phyloP scores from a whole-genome alignment of 805 yeast species.

The Ogataea haglerorum region DNA sequence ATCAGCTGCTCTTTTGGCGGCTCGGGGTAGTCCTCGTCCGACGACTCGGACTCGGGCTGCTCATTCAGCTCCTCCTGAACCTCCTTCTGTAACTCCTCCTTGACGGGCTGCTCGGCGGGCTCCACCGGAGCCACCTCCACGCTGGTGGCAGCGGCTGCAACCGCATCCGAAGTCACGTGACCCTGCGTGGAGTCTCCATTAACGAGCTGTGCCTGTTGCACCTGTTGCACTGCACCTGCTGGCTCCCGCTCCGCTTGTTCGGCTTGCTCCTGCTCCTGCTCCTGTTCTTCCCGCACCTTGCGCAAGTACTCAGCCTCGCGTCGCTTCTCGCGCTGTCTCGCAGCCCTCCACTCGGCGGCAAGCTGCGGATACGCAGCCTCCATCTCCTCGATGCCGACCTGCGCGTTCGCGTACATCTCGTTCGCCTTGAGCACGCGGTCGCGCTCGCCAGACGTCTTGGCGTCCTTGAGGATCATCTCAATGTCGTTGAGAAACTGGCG shows the following conservation, averaged over 20 bases:
- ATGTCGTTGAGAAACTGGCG: constrained; percentile 83
- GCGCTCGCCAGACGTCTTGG: constrained; percentile 71
- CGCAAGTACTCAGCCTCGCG: constrained; percentile 45
- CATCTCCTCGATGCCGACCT: constrained; percentile 91
- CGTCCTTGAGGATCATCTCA: constrained; percentile 77
- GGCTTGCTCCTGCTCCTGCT: not conserved
- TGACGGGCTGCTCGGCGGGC: constrained; percentile 10
- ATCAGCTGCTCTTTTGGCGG: constrained; percentile 25
- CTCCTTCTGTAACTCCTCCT: constrained; percentile 15
- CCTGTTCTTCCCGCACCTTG: constrained; percentile 27
- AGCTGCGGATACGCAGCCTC: constrained; percentile 61
- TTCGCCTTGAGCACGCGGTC: constrained; percentile 80
- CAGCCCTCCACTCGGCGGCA: constrained; percentile 68
- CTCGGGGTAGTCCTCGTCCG: constrained; percentile 23
- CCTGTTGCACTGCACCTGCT: not conserved
- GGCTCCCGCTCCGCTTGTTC: not conserved
- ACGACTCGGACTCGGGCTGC: constrained; percentile 6
- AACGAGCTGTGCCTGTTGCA: constrained; percentile 19
- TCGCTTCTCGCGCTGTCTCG: constrained; percentile 61
- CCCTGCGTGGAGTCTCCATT: constrained; percentile 12
- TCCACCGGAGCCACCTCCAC: constrained; percentile 15
- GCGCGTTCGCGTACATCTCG: constrained; percentile 95
- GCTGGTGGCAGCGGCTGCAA: not conserved
- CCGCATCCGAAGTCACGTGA: not conserved
- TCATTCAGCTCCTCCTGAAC: constrained; percentile 12